Evolutionary conservation across 345 rosid genomes (phyloP), one percentile per base, ranked within the genome.

Genomic region (Carallia brachiata): DNA sequence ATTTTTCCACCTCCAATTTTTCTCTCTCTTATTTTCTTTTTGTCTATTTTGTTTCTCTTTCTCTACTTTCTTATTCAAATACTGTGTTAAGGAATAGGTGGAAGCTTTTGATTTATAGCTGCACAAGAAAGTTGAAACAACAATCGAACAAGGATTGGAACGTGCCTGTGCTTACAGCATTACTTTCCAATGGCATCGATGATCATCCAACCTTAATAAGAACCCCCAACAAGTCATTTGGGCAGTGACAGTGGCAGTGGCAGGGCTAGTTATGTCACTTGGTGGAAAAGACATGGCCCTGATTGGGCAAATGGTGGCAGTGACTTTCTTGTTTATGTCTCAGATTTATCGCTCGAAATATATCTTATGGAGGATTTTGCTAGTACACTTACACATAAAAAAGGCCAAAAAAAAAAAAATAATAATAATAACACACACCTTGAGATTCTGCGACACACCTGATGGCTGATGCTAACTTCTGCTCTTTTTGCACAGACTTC

Each of bases 281-380:
- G 31, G 12, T 16, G n/a, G 40, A 15, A 31, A 65, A 16, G 50
- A 10, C 67, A n/a, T 39, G 23, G 53, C 17, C 18, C 18, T 15
- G 18, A 6, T 40, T 1, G 19, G 52, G 48, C 67, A 63, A 63
- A 44, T 12, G 50, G 15, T 13, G 2, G 36, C 28, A 63, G 28
- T n/a, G 53, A 40, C 36, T 12, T 52, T 63, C 19, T 28, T 16
- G n/a, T 52, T n/a, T 30, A 65, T 52, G 17, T 31, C 60, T 66
- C 5, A 28, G 64, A 47, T 59, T 59, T 31, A 4, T 17, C 37
- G 7, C 7, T 27, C 3, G 3, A 1, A 59, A 69, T 23, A 59
- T 44, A 59, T 69, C 65, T 59, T 69, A 30, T 1, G 34, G 59
- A 47, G 57, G 72, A 69, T 66, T 18, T 59, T 18, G 19, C 59